phyloP scores from a whole-genome alignment of 2,329 filamentous ascomycete species.

The Ophiobolus disseminans region DNA sequence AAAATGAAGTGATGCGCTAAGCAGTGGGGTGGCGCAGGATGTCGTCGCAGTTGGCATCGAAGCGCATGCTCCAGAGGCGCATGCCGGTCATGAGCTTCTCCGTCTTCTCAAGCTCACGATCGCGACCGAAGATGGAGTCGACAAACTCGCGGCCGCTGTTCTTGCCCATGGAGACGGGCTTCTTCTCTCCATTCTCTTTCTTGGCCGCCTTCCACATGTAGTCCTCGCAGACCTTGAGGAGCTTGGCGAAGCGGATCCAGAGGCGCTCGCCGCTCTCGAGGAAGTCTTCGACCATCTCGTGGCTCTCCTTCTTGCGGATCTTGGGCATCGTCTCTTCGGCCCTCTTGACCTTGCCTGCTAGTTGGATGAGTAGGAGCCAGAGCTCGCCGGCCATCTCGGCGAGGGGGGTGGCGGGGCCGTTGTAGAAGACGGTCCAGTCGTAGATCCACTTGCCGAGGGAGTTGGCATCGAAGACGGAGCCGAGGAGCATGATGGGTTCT shows the following conservation, averaged over 20 bases:
- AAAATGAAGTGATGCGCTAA: constrained; percentile 28
- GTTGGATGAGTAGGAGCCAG: constrained; percentile 92
- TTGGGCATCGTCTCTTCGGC: constrained; percentile 78
- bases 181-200: constrained; percentile 66
- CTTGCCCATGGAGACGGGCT: constrained; percentile 76
- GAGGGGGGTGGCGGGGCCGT: constrained; percentile 81
- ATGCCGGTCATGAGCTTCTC: constrained; percentile 92
- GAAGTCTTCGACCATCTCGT: constrained; percentile 87
- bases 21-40: constrained; percentile 68
- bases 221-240: constrained; percentile 89
- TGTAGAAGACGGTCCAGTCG: constrained; percentile 95
- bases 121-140: constrained; percentile 90
- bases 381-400: constrained; percentile 92
- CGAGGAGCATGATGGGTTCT: constrained; percentile 90
- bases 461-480: constrained; percentile 96
- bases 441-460: constrained; percentile 99
- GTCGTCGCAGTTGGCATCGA: constrained; percentile 94
- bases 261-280: constrained; percentile 86
- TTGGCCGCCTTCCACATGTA: constrained; percentile 94
- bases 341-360: constrained; percentile 91
- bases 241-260: constrained; percentile 80
- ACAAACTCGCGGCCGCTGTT: constrained; percentile 95
- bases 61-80: constrained; percentile 88
- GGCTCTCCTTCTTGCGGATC: constrained; percentile 75
- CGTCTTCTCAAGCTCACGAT: constrained; percentile 86